These are phyloP conservation scores for Alternaria longipes DNA, from an alignment of 2,329 filamentous ascomycete species.

Conservation along the genomic window DNA sequence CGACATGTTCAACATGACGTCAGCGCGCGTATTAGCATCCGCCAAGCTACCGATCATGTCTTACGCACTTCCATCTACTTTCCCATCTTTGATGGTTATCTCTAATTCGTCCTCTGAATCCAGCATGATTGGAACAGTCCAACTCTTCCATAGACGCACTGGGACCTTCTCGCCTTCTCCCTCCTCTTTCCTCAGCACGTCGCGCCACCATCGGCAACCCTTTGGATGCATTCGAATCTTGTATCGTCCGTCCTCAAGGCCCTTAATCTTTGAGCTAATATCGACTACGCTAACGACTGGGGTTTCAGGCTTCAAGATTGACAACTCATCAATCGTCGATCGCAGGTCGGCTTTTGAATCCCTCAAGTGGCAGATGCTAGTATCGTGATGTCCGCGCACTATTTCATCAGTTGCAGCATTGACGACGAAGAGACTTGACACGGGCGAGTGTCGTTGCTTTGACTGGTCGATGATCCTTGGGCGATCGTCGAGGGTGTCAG, in stretches of 20 bases:
- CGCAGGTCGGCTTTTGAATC: neutral
- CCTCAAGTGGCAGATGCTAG: neutral
- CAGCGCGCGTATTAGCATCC: conserved; percentile 2
- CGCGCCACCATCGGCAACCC: neutral
- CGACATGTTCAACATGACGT: conserved; percentile 3
- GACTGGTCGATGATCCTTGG: neutral
- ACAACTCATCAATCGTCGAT: neutral
- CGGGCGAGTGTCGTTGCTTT: neutral
- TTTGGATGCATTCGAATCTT: neutral
- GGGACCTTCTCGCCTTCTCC: conserved; percentile 3
- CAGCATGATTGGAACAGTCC: conserved; percentile 7
- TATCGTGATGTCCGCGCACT: neutral
- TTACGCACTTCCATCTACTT: neutral
- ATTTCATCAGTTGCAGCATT: neutral
- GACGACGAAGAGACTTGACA: neutral
- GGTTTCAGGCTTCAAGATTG: neutral
- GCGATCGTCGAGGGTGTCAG: neutral
- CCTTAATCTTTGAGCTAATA: neutral
- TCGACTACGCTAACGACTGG: neutral
- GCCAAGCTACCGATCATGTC: neutral
- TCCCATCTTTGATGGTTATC: neutral
- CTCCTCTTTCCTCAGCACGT: neutral
- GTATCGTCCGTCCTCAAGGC: neutral
- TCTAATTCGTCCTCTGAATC: conserved; percentile 4
- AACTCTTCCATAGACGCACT: neutral